phyloP scores from a whole-genome alignment of 257 asterid genomes.

The Solanum stenotomum region DNA sequence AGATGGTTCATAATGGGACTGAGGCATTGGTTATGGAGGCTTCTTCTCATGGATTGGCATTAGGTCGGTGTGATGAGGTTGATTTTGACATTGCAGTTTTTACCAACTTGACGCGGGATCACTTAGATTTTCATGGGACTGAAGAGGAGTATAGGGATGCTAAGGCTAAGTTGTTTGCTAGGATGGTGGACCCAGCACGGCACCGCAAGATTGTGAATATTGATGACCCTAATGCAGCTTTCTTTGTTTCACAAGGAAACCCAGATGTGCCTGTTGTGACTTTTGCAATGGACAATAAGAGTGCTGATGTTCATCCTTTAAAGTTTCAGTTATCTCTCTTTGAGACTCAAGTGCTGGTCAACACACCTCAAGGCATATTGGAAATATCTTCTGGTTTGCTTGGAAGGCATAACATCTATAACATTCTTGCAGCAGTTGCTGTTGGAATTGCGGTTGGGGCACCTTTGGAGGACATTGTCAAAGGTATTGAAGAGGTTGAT shows the following conservation, averaged over 20 bases:
- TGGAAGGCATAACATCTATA: conserved; percentile 85
- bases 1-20: conserved; percentile 82
- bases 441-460: conserved; percentile 96
- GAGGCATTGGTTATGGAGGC: conserved; percentile 92
- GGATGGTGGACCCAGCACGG: conserved; percentile 75
- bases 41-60: conserved; percentile 51
- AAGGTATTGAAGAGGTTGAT: conserved; percentile 97
- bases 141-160: conserved; percentile 62
- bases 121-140: conserved; percentile 58
- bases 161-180: conserved; percentile 56
- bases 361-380: conserved; percentile 83
- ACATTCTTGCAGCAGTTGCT: conserved; percentile 81
- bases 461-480: conserved; percentile 90
- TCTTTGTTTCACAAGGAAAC: conserved; percentile 69
- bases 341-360: conserved; percentile 88
- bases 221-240: conserved; percentile 70
- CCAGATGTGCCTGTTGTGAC: conserved; percentile 78
- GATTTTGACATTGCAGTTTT: conserved; percentile 91
- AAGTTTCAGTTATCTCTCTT: conserved; percentile 76
- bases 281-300: conserved; percentile 77
- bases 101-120: conserved; percentile 66
- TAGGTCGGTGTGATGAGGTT: conserved; percentile 64
- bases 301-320: conserved; percentile 72
- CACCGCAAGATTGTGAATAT: conserved; percentile 80
- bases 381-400: conserved; percentile 91